Conservation (phyloP, 1,139 yeast genomes). For the Taphrina deformans region DNA sequence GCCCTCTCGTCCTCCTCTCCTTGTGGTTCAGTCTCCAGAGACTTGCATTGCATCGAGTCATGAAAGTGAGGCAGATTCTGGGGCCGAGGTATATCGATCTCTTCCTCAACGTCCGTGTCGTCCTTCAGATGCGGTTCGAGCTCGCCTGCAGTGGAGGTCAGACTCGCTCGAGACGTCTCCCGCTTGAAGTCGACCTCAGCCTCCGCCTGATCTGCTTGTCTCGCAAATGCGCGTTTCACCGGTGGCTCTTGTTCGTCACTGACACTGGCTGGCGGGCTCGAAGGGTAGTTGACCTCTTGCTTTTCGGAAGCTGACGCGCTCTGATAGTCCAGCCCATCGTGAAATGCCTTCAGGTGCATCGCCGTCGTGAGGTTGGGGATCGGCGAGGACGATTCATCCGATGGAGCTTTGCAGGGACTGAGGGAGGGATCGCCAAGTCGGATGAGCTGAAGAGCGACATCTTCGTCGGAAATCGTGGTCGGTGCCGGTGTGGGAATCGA, state of each 20-base stretch:
- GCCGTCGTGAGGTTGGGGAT: constrained; percentile 19
- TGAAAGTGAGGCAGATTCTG: constrained; percentile 28
- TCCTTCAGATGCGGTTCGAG: constrained; percentile 13
- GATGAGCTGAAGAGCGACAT: constrained; percentile 36
- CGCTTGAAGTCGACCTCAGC: neutral
- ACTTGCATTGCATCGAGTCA: constrained; percentile 3
- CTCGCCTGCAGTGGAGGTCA: neutral
- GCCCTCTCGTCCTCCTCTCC: constrained; percentile 13
- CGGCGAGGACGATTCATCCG: constrained; percentile 25
- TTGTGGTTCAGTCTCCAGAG: neutral
- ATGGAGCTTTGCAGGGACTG: constrained; percentile 24
- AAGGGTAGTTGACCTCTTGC: constrained; percentile 26
- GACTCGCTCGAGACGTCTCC: neutral
- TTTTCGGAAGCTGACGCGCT: neutral
- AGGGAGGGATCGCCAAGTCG: constrained; percentile 34
- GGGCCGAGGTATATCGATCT: constrained; percentile 28
- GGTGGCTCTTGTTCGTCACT: constrained; percentile 16
- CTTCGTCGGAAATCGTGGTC: constrained; percentile 35
- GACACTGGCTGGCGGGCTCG: constrained; percentile 29
- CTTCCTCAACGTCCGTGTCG: constrained; percentile 14
- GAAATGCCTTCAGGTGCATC: constrained; percentile 22
- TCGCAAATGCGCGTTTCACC: neutral
- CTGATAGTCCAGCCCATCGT: constrained; percentile 8
- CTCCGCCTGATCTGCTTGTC: neutral
- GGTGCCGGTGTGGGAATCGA: constrained; percentile 35